phyloP scores from a whole-genome alignment of 2,329 filamentous ascomycete species.

The Scortechinia acanthostroma region DNA sequence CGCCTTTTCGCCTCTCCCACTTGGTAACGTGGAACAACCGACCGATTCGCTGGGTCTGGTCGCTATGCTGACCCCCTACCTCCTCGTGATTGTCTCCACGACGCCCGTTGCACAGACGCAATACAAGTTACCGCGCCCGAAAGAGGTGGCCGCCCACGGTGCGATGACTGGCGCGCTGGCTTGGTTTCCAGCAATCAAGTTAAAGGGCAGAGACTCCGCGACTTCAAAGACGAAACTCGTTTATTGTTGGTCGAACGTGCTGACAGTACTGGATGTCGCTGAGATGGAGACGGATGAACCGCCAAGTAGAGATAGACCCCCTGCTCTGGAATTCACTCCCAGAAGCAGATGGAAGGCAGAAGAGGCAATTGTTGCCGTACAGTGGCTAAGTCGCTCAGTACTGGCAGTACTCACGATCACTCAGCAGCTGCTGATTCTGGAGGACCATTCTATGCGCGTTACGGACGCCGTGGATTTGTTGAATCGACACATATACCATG shows the following conservation, averaged over 20 bases:
- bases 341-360: slow-evolving; percentile 87
- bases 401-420: slow-evolving; percentile 87
- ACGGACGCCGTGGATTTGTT: slow-evolving; percentile 92
- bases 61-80: slow-evolving; percentile 89
- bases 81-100: slow-evolving; percentile 93
- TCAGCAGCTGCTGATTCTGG: slow-evolving; percentile 83
- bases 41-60: slow-evolving; percentile 86
- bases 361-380: slow-evolving; percentile 89
- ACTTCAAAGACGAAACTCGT: slow-evolving; percentile 76
- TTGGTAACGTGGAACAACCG: slow-evolving; percentile 86
- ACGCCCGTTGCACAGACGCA: slow-evolving; percentile 94
- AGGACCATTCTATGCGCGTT: slow-evolving; percentile 81
- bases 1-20: slow-evolving; percentile 79
- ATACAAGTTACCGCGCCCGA: slow-evolving; percentile 84
- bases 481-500: slow-evolving; percentile 85
- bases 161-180: slow-evolving; percentile 88
- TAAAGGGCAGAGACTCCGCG: slow-evolving; percentile 65
- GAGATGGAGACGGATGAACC: slow-evolving; percentile 56
- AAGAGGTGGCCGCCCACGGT: slow-evolving; percentile 82
- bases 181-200: slow-evolving; percentile 92
- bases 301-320: slow-evolving; percentile 29
- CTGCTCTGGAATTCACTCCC: slow-evolving; percentile 71
- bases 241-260: slow-evolving; percentile 97
- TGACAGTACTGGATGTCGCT: slow-evolving; percentile 85
- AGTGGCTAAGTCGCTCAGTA: slow-evolving; percentile 93